These are phyloP conservation scores for Fusarium praegraminearum DNA, from an alignment of 2,329 filamentous ascomycete genomes.

Conservation along the genomic window DNA sequence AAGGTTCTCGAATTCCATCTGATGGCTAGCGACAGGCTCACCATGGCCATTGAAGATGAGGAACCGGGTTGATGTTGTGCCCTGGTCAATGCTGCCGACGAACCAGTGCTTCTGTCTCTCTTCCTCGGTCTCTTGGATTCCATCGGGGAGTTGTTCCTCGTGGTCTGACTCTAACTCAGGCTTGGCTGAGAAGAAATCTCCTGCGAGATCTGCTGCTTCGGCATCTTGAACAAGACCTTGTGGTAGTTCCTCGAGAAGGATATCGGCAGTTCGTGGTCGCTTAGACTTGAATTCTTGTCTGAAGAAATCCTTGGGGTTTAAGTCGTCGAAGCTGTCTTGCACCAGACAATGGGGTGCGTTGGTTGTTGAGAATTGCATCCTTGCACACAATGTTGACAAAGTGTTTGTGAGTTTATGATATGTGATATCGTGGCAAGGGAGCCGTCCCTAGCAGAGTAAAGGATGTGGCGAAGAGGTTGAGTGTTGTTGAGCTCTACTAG, in stretches of 20 bases:
- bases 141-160: constrained; percentile 46
- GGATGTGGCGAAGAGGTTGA: constrained; percentile 13
- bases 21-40: constrained; percentile 82
- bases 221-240: constrained; percentile 46
- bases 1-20: constrained; percentile 86
- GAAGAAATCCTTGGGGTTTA: constrained; percentile 13
- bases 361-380: constrained; percentile 43
- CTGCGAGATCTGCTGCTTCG: constrained; percentile 34
- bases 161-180: constrained; percentile 45
- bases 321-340: constrained; percentile 26
- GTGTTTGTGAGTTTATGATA: constrained; percentile 18
- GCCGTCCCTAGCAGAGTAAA: constrained; percentile 42
- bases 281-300: constrained; percentile 26
- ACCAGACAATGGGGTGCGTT: constrained; percentile 17
- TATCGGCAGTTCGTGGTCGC: constrained; percentile 42
- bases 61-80: constrained; percentile 89
- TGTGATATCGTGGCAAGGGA: constrained; percentile 45
- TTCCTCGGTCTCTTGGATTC: constrained; percentile 50
- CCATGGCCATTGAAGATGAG: constrained; percentile 88
- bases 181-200: constrained; percentile 46
- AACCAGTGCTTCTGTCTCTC: constrained; percentile 66
- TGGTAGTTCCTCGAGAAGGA: constrained; percentile 45
- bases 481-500: constrained; percentile 8
- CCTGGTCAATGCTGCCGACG: constrained; percentile 90
- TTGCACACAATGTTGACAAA: constrained; percentile 41